Evolutionary conservation across 371 early-diverging fungal species (phyloP).

Genomic region (Mortierella sp.): DNA sequence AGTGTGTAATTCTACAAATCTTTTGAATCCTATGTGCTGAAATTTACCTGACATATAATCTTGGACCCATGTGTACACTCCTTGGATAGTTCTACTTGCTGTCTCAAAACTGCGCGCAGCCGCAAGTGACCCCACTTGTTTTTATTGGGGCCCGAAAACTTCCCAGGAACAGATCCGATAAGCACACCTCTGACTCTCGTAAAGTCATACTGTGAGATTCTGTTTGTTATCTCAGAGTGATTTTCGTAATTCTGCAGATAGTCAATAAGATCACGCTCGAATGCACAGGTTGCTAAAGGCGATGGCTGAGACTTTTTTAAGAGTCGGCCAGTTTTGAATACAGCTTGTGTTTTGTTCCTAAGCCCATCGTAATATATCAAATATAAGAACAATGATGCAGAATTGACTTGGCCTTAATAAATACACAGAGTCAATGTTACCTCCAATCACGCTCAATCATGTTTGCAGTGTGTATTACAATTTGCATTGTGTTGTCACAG

Average conservation of each 20-base stretch:
- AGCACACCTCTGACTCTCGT: conserved; percentile 49
- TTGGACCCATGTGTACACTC: conserved; percentile 49
- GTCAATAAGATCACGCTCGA: conserved; percentile 66
- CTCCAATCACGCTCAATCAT: conserved; percentile 72
- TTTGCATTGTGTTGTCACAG: conserved; percentile 56
- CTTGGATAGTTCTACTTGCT: conserved; percentile 49
- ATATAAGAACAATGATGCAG: background rate
- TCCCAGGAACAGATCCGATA: conserved; percentile 65
- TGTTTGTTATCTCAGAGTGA: conserved; percentile 36
- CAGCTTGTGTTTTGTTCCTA: conserved; percentile 69
- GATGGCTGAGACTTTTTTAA: conserved; percentile 38
- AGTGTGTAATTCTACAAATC: background rate
- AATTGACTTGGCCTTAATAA: background rate
- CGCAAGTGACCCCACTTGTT: conserved; percentile 67
- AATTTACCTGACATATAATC: conserved; percentile 60
- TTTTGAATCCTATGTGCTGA: background rate
- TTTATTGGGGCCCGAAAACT: conserved; percentile 50
- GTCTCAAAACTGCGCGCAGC: conserved; percentile 56
- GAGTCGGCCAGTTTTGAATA: conserved; percentile 62
- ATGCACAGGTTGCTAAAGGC: conserved; percentile 51
- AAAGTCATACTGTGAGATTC: conserved; percentile 64
- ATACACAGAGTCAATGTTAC: conserved; percentile 32
- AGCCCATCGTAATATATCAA: background rate
- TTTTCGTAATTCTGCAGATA: conserved; percentile 61
- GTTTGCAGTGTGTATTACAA: conserved; percentile 77